Conservation (phyloP, 306 rosid species). For the Cucurbita maxima region DNA sequence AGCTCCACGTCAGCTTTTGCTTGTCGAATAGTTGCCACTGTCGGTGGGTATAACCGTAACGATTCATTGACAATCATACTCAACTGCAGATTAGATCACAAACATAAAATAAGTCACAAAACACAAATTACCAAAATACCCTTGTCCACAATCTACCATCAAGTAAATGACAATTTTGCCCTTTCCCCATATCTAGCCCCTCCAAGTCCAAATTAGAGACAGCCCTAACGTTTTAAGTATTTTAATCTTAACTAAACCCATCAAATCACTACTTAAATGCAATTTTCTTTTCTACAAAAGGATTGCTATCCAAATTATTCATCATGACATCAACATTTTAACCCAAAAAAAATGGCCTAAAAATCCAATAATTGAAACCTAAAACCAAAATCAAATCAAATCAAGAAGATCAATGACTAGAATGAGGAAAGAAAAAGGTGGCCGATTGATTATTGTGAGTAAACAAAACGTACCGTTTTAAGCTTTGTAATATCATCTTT, state of each 20-base stretch:
- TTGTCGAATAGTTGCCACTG: conserved; percentile 66
- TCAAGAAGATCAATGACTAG: not conserved
- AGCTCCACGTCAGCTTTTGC: conserved; percentile 59
- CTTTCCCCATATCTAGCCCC: not conserved
- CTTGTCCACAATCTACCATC: not conserved
- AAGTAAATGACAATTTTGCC: not conserved
- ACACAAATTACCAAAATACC: not conserved
- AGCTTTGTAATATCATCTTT: conserved; percentile 74
- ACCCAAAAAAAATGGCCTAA: not conserved
- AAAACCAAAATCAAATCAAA: not conserved
- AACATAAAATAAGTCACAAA: not conserved
- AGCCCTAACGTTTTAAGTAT: too few relatives aligned
- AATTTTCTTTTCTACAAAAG: not conserved
- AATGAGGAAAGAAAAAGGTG: conserved; percentile 10
- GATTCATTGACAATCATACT: conserved; percentile 74
- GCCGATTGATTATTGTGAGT: conserved; percentile 13
- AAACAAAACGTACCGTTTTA: conserved; percentile 55
- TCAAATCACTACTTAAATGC: not conserved
- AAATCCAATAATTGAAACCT: not conserved
- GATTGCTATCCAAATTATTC: not conserved
- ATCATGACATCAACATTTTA: not conserved
- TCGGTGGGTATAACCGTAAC: conserved; percentile 66
- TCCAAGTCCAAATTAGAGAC: not conserved
- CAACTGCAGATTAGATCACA: conserved; percentile 39
- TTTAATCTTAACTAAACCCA: not conserved